Evolutionary conservation across 257 asterid genomes (phyloP), one percentile per base, ranked within the genome.

Genomic region (Fraxinus pennsylvanica): DNA sequence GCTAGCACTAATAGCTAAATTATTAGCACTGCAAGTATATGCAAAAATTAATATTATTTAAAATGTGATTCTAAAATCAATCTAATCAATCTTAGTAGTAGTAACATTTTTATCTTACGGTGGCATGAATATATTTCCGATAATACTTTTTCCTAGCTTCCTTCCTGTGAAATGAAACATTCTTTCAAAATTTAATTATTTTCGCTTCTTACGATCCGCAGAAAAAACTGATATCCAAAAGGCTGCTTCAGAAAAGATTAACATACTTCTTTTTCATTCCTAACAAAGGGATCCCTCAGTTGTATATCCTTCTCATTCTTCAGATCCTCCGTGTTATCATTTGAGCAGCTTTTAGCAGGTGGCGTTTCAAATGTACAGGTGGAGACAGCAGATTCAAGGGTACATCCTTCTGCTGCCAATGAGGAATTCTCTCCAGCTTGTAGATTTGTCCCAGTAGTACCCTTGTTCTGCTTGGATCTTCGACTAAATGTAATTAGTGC

Each of bases 401-500:
- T 82, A 39, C n/a, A 81, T 45, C 83, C 85, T 41, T 25, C 81
- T 74, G 81, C 45, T 79, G 80, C 75, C 72, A 30, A 78, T 27
- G 78, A 14, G 38, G 45, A 72, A 74, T 45, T 77, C 19, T 76
- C 63, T 67, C 45, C 78, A 33, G 76, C 79, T 75, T 70, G n/a
- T n/a, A 8, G 43, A 33, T 50, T 66, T 50, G 79, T 68, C n/a
- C 19, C 59, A 73, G 78, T 52, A 9, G 22, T 61, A 71, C 78
- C 84, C 79, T 54, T 81, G 12, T 75, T 84, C 74, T 82, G 83
- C 85, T 92, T 90, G 79, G 82, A 81, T 82, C 94, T 86, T 81
- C 96, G 84, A 74, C 78, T 47, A 79, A 86, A 92, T 78, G 90
- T 92, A 73, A 87, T 81, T 59, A 89, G 77, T 29, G 86, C 73